Evolutionary conservation across 257 asterid genomes (phyloP).

Genomic region (Solanum neorickii): DNA sequence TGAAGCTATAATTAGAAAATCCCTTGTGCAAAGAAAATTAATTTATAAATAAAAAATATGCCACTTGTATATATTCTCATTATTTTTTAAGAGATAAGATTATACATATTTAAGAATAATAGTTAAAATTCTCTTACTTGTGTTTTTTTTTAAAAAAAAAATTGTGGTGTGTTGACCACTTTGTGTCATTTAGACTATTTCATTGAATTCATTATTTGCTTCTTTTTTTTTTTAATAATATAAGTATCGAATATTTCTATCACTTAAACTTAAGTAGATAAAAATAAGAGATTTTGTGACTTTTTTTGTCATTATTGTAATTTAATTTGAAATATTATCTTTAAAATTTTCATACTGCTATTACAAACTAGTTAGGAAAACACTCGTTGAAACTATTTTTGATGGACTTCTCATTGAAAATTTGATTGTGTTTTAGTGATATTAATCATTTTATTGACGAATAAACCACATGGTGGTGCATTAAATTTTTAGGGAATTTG

Average conservation of each 20-base stretch:
- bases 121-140: neutral
- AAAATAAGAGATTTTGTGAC: neutral
- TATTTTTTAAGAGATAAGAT: neutral
- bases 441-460: neutral
- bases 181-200: neutral
- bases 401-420: neutral
- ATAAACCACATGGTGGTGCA: accelerated
- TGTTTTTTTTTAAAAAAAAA: too few relatives aligned
- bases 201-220: accelerated
- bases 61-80: neutral
- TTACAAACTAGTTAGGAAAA: accelerated
- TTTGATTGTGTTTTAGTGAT: neutral
- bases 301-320: too few relatives aligned
- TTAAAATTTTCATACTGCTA: neutral
- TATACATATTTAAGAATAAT: neutral
- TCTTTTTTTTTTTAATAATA: neutral
- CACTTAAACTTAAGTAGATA: neutral
- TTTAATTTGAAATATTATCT: neutral
- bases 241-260: neutral
- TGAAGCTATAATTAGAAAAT: neutral
- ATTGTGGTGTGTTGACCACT: neutral
- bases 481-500: neutral
- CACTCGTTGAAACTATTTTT: accelerated
- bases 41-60: neutral
- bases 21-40: neutral